Evolutionary conservation across 1,284 basidiomycete genomes (phyloP), one percentile per base, ranked within the genome.

Genomic region (Leccinum subfulvum): DNA sequence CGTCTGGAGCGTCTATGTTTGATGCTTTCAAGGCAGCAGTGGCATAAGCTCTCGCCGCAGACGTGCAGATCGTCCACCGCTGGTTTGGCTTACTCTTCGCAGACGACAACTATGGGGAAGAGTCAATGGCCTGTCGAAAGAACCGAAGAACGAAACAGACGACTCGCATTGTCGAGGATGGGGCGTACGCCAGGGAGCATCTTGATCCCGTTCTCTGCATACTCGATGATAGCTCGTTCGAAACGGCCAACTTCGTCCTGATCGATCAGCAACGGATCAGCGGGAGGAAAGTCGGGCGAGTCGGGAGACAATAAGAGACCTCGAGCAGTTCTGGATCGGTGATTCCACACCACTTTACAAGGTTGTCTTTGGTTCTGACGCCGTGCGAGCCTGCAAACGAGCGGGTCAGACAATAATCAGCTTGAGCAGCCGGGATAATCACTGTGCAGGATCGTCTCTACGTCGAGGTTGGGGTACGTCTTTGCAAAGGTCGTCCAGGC

Each of bases 311-410:
- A 65, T 75, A 62, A 49, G 47, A 49, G 62, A 90, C 92, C 79
- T 88, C 82, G 13, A 93, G 83, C 66, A 86, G 81, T 21, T 82
- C 82, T 10, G 86, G 82, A 75, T 92, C 89, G 21, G 82, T 80
- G 61, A 94, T 80, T 1, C 85, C 84, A 69, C 91, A 93, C 76
- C 87, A 84, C 56, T 79, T 85, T 66, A 78, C 82, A 63, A 95
- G 81, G 76, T 91, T 94, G 68, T 95, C 92, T 8, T 86, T 81
- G 0, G 91, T 93, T 59, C 92, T 85, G 44, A 93, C 84, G 51
- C 92, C 92, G 74, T 94, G 92, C 16, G 90, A 82, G 56, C 84
- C 92, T 94, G 70, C 18, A n/a, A 53, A 44, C 26, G 44, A 56
- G 56, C n/a, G 56, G 37, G 59, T 64, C 41, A 56, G 49, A 35